Conservation (phyloP, 2,329 filamentous ascomycete species). For the Lasiodiplodia citricola region DNA sequence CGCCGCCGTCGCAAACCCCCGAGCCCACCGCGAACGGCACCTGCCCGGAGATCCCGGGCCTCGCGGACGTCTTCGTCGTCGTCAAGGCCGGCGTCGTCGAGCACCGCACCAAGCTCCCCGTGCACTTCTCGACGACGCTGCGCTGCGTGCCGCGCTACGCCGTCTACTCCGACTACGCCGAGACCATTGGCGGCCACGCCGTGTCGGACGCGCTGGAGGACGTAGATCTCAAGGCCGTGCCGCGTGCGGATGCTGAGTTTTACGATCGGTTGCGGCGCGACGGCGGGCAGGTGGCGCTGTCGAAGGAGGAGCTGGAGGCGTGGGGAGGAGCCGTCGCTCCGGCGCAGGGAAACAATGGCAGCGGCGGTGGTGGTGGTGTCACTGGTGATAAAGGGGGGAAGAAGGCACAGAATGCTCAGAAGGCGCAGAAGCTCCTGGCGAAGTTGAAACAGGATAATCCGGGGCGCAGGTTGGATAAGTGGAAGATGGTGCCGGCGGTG, state of each 20-base stretch:
- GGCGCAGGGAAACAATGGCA: neutral
- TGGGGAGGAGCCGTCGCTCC: neutral
- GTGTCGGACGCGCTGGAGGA: constrained; percentile 46
- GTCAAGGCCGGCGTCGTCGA: constrained; percentile 66
- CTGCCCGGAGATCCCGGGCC: constrained; percentile 35
- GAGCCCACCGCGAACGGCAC: neutral
- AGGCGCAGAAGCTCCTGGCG: neutral
- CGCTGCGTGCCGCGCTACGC: constrained; percentile 40
- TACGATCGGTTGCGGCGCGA: constrained; percentile 42
- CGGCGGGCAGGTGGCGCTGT: constrained; percentile 36
- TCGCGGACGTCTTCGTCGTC: constrained; percentile 60
- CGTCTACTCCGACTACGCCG: constrained; percentile 46
- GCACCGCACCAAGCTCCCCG: constrained; percentile 59
- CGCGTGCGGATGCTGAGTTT: constrained; percentile 41
- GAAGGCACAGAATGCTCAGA: neutral
- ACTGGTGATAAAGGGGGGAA: neutral
- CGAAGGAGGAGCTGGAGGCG: constrained; percentile 6
- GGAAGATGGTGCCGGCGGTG: constrained; percentile 47
- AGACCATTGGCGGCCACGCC: constrained; percentile 40
- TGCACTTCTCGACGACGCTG: constrained; percentile 43
- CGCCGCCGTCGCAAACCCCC: neutral
- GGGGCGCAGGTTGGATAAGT: constrained; percentile 44
- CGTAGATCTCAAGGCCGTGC: constrained; percentile 37
- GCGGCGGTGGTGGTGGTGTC: neutral
- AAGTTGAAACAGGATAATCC: constrained; percentile 2